A percentile compares a stretch with the other conserved stretches of the same genome.
Evolutionary conservation across 2,329 filamentous ascomycete genomes (phyloP).

Genomic region (Epichloe hybrida): DNA sequence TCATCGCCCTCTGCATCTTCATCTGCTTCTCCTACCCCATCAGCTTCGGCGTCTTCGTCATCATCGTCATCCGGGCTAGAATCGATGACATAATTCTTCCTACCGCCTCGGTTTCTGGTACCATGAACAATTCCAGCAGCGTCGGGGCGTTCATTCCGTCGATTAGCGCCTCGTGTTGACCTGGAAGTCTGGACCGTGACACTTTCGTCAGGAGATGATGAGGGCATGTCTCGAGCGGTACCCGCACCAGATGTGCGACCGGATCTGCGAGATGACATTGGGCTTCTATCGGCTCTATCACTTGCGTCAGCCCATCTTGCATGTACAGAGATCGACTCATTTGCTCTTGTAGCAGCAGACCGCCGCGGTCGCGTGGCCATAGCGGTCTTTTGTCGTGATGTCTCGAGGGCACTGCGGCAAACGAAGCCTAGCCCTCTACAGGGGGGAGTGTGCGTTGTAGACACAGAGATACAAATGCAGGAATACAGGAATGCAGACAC

Average conservation of each 20-base stretch:
- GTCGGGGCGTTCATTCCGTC: conserved; percentile 25
- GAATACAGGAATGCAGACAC: neutral
- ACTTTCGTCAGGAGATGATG: conserved; percentile 34
- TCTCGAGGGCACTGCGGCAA: neutral
- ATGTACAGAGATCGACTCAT: conserved; percentile 28
- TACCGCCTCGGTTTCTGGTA: conserved; percentile 39
- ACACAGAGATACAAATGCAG: no score
- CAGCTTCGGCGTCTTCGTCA: conserved; percentile 23
- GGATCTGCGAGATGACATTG: conserved; percentile 40
- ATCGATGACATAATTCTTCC: conserved; percentile 48
- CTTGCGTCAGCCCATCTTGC: conserved; percentile 27
- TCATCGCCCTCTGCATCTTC: conserved; percentile 27
- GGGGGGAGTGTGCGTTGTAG: neutral
- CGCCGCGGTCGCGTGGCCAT: conserved; percentile 37
- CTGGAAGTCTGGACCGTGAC: conserved; percentile 40
- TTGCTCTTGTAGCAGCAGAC: conserved; percentile 28
- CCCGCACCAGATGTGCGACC: conserved; percentile 31
- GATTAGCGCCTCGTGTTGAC: conserved; percentile 27
- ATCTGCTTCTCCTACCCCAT: conserved; percentile 27
- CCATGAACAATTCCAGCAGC: conserved; percentile 35
- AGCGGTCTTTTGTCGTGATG: conserved; percentile 3
- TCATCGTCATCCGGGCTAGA: conserved; percentile 35
- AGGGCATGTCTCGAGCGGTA: conserved; percentile 30
- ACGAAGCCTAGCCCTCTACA: neutral
- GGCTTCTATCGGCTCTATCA: conserved; percentile 22